These are phyloP conservation scores for Taphrina confusa DNA, from an alignment of 1,139 yeast species.

Conservation along the genomic window DNA sequence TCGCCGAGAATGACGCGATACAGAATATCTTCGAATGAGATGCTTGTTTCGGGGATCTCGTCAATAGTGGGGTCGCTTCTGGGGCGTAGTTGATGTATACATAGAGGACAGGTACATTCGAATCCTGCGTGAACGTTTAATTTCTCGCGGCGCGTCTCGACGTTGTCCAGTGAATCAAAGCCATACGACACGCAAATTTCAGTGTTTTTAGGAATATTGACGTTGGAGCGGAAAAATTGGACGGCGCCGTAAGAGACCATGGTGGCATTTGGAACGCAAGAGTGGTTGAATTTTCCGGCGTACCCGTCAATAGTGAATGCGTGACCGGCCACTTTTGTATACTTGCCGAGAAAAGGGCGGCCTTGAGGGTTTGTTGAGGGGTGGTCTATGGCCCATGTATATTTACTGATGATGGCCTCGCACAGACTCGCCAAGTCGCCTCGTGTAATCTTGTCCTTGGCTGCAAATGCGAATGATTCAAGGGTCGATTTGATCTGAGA, in stretches of 20 bases:
- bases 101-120: slow-evolving; percentile 6
- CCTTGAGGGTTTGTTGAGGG: slow-evolving; percentile 11
- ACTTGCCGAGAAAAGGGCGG: background rate
- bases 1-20: background rate
- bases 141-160: background rate
- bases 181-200: slow-evolving; percentile 24
- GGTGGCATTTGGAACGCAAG: slow-evolving; percentile 26
- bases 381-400: slow-evolving; percentile 24
- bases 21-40: background rate
- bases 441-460: background rate
- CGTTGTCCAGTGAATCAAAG: slow-evolving; percentile 9
- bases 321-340: slow-evolving; percentile 23
- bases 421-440: background rate
- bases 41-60: background rate
- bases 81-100: background rate
- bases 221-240: slow-evolving; percentile 13
- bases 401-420: slow-evolving; percentile 5
- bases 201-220: background rate
- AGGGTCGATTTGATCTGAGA: background rate
- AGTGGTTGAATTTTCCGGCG: slow-evolving; percentile 25
- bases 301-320: slow-evolving; percentile 15
- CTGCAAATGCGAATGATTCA: background rate
- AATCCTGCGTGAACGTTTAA: slow-evolving; percentile 10
- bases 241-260: slow-evolving; percentile 25
- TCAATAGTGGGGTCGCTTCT: no score